Conservation (phyloP, 2,329 filamentous ascomycete species). For the Pseudofabraea citricarpa region DNA sequence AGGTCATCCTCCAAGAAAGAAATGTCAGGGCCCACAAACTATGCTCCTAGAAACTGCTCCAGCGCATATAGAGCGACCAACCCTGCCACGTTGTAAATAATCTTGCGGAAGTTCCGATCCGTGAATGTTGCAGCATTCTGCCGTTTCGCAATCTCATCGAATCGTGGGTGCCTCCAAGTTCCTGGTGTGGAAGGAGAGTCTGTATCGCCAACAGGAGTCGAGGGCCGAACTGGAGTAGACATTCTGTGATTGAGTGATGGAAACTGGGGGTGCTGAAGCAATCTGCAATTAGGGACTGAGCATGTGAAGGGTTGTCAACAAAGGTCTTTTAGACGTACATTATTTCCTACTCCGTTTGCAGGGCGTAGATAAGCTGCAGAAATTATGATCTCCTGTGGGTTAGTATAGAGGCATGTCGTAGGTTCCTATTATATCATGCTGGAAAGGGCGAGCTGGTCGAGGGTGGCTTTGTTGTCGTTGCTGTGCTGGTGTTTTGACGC, state of each 20-base stretch:
- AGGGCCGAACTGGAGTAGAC: conserved; percentile 20
- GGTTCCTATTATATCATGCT: too few relatives aligned
- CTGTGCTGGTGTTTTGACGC: background rate
- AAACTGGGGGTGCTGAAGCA: too few relatives aligned
- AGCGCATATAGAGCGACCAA: conserved; percentile 44
- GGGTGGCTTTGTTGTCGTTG: background rate
- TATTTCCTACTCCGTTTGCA: too few relatives aligned
- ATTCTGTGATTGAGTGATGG: too few relatives aligned
- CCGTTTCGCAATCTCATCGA: conserved; percentile 80
- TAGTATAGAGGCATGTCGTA: too few relatives aligned
- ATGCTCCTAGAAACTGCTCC: conserved; percentile 27
- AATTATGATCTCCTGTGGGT: too few relatives aligned
- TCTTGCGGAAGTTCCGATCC: conserved; percentile 66
- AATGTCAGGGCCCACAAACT: conserved; percentile 11
- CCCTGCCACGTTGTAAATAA: conserved; percentile 62
- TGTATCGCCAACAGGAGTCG: conserved; percentile 16
- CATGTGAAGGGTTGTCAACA: too few relatives aligned
- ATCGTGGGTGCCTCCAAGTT: conserved; percentile 84
- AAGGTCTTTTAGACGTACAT: too few relatives aligned
- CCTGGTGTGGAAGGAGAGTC: conserved; percentile 39
- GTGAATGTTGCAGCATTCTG: conserved; percentile 76
- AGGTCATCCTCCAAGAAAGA: conserved; percentile 2
- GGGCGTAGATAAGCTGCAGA: too few relatives aligned
- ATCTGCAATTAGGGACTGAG: too few relatives aligned
- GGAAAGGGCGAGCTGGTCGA: too few relatives aligned